A percentile compares a stretch with the other conserved stretches of the same genome.
phyloP scores from a whole-genome alignment of 345 rosid genomes.

The Populus euphratica region DNA sequence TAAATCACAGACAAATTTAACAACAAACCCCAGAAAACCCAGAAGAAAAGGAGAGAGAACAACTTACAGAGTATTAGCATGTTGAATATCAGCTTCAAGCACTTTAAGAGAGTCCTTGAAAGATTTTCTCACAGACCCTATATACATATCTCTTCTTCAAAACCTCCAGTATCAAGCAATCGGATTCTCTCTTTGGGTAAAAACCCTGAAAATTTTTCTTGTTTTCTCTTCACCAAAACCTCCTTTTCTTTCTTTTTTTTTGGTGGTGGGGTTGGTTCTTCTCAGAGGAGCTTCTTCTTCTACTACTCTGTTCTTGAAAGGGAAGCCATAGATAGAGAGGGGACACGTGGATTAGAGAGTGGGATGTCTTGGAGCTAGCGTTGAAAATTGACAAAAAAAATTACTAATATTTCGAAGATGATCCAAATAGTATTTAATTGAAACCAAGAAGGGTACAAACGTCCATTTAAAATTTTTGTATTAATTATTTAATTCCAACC shows the following conservation, averaged over 20 bases:
- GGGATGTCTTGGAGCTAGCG: conserved; percentile 16
- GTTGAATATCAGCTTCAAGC: conserved; percentile 72
- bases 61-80: conserved; percentile 62
- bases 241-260: neutral
- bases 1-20: neutral
- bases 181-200: neutral
- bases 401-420: neutral
- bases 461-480: neutral
- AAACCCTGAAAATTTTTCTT: neutral
- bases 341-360: conserved; percentile 25
- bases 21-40: neutral
- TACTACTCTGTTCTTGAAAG: conserved; percentile 26
- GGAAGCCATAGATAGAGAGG: conserved; percentile 10
- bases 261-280: conserved; percentile 21
- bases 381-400: neutral
- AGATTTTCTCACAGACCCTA: conserved; percentile 52
- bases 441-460: neutral
- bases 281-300: conserved; percentile 23
- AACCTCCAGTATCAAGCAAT: too few relatives aligned
- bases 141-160: conserved; percentile 35
- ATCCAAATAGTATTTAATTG: neutral
- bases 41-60: neutral
- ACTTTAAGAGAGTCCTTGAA: conserved; percentile 49
- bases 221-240: conserved; percentile 9
- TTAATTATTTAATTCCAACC: neutral